A percentile compares a stretch with the other conserved stretches of the same genome.
Evolutionary conservation across 306 rosid genomes (phyloP).

Genomic region (Fragaria ananassa): DNA sequence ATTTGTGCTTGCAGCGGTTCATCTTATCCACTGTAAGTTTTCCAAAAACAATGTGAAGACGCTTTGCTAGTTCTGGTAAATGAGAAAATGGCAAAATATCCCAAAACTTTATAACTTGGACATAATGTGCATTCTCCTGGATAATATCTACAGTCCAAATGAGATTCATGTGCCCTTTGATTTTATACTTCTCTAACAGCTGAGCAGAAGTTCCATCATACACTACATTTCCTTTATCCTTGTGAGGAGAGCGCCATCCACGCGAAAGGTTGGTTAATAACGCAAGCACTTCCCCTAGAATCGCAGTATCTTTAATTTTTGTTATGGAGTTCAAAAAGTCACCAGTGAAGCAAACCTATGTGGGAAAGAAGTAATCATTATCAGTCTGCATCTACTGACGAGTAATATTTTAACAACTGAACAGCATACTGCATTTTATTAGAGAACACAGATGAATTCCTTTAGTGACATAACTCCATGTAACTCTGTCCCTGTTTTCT

Average conservation of each 20-base stretch:
- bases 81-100: constrained; percentile 38
- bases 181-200: constrained; percentile 36
- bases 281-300: constrained; percentile 30
- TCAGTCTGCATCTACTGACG: not conserved
- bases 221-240: not conserved
- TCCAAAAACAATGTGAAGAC: constrained; percentile 26
- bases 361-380: not conserved
- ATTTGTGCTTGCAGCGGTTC: constrained; percentile 33
- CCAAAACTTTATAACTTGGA: constrained; percentile 46
- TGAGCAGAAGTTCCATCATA: constrained; percentile 29
- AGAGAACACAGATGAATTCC: not conserved
- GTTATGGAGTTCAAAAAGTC: constrained; percentile 31
- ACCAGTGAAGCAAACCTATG: constrained; percentile 37
- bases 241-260: constrained; percentile 39
- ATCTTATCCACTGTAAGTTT: constrained; percentile 31
- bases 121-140: constrained; percentile 30
- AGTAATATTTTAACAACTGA: not conserved
- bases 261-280: constrained; percentile 45
- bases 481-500: not conserved
- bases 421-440: not conserved
- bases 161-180: constrained; percentile 34
- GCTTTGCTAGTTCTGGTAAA: constrained; percentile 24
- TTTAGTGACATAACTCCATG: not conserved
- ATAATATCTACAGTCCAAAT: constrained; percentile 50
- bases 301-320: constrained; percentile 24